Base-by-base conservation (phyloP, 1,284 basidiomycete genomes). In the Leccinum angustisporum region DNA sequence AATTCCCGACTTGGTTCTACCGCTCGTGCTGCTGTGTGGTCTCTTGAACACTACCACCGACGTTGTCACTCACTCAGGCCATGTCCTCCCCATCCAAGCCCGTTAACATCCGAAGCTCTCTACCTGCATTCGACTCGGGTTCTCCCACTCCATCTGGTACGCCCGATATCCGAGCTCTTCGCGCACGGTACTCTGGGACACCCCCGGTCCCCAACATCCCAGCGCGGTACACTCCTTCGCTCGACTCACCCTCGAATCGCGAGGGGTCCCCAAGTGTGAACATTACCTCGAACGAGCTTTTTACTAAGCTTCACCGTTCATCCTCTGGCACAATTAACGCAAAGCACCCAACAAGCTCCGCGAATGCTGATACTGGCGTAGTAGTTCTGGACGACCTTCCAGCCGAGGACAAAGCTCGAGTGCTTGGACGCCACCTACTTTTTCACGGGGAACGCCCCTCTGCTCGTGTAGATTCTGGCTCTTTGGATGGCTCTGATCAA, bases 351-450 rank as follows among this genome's bases (percentile, higher is more conserved):
- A 33, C 57, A 53, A 62, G 64, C 30, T 60, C 75, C n/a, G 25
- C 75, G 65, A 68, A 74, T 73, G 57, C 73, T 67, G 64, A 75
- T 63, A 61, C 65, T 46, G 68, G 72, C 38, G 36, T 67, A 7
- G 52, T 75, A 9, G 81, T 81, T 62, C 69, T 88, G 30, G 86
- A 90, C 30, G 84, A 82, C 25, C 76, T 90, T 43, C 80, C 86
- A 0, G 89, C 91, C 50, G 91, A 92, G 67, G 92, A 95, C 70
- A 97, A 95, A 78, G 89, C 89, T 1, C 85, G 84, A 66, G 86
- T 97, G 0, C 77, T 97, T 13, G 79, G 89, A 54, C 83, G 86
- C 57, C 94, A 97, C 76, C 80, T 97, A 14, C 90, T 95, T 9
- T 85, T 87, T 9, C 86, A 85, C 25, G 85, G 90, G 57, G 90